phyloP scores from a whole-genome alignment of 1,139 yeast genomes.

The Pichia cactophila region DNA sequence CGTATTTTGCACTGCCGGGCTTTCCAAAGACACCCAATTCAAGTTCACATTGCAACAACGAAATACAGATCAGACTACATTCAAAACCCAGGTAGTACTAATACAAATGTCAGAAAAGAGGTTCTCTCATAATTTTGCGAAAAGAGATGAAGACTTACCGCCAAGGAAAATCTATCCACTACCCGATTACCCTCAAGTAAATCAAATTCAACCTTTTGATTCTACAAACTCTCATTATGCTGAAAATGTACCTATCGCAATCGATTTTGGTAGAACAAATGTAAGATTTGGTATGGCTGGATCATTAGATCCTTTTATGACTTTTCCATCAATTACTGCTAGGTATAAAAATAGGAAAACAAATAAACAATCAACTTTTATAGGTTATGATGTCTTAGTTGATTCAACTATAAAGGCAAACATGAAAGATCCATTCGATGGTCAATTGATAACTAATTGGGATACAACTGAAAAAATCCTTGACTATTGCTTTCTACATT shows the following conservation, averaged over 20 bases:
- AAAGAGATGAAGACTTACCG: conserved; percentile 27
- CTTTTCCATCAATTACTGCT: conserved; percentile 64
- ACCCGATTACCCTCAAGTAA: conserved; percentile 37
- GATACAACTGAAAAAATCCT: conserved; percentile 76
- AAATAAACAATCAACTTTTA: conserved; percentile 56
- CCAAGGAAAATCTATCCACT: conserved; percentile 45
- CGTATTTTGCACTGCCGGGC: too few relatives aligned
- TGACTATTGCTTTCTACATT: conserved; percentile 75
- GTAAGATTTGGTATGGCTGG: conserved; percentile 67
- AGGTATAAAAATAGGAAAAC: conserved; percentile 72
- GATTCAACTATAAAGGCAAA: conserved; percentile 65
- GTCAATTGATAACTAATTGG: conserved; percentile 84
- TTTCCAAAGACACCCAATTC: too few relatives aligned
- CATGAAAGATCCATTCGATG: conserved; percentile 79
- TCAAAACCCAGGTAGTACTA: too few relatives aligned
- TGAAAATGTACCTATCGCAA: conserved; percentile 63
- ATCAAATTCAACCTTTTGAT: conserved; percentile 45
- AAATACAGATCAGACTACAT: too few relatives aligned
- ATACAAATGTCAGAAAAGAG: conserved; percentile 2
- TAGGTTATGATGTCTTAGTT: conserved; percentile 74
- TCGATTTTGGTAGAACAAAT: conserved; percentile 68
- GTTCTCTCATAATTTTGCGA: conserved; percentile 11
- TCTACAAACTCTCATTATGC: conserved; percentile 31
- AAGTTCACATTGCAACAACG: too few relatives aligned
- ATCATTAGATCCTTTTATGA: conserved; percentile 48